Percentiles rank a stretch among this genome's conserved stretches.
These are phyloP conservation scores for Periconia digitata DNA, from an alignment of 2,329 filamentous ascomycete genomes.

Conservation along the genomic window DNA sequence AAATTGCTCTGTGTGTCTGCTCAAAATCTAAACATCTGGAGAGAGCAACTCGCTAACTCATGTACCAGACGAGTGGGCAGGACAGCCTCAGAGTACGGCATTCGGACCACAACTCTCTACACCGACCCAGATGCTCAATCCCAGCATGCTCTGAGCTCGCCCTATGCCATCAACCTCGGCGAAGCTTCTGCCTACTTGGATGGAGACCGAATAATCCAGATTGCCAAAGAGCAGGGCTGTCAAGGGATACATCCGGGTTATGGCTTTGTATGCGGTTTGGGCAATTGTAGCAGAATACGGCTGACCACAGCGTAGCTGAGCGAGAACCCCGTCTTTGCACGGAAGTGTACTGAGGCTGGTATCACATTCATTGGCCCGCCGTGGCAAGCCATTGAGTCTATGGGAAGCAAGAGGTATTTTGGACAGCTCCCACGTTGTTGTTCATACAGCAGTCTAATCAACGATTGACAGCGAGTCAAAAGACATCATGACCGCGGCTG, in stretches of 20 bases:
- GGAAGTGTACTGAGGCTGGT: slow-evolving; percentile 83
- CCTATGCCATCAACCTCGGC: slow-evolving; percentile 81
- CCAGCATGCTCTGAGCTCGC: slow-evolving; percentile 85
- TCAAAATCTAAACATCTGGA: not conserved
- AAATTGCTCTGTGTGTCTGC: slow-evolving; percentile 74
- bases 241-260: slow-evolving; percentile 95
- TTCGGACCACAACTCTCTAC: slow-evolving; percentile 91
- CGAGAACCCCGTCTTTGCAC: slow-evolving; percentile 89
- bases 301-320: slow-evolving; percentile 57
- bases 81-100: slow-evolving; percentile 85
- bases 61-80: slow-evolving; percentile 70
- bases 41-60: slow-evolving; percentile 5
- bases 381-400: slow-evolving; percentile 71
- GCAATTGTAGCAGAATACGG: not conserved
- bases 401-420: slow-evolving; percentile 84
- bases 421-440: not conserved
- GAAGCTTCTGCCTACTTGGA: slow-evolving; percentile 87
- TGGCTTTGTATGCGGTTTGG: slow-evolving; percentile 64
- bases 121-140: slow-evolving; percentile 86
- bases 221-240: slow-evolving; percentile 84
- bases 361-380: slow-evolving; percentile 94
- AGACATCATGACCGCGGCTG: slow-evolving; percentile 94
- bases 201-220: slow-evolving; percentile 84
- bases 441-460: slow-evolving; percentile 10
- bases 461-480: slow-evolving; percentile 66